phyloP scores from a whole-genome alignment of 2,329 filamentous ascomycete genomes.

The Ambrosiella xylebori region DNA sequence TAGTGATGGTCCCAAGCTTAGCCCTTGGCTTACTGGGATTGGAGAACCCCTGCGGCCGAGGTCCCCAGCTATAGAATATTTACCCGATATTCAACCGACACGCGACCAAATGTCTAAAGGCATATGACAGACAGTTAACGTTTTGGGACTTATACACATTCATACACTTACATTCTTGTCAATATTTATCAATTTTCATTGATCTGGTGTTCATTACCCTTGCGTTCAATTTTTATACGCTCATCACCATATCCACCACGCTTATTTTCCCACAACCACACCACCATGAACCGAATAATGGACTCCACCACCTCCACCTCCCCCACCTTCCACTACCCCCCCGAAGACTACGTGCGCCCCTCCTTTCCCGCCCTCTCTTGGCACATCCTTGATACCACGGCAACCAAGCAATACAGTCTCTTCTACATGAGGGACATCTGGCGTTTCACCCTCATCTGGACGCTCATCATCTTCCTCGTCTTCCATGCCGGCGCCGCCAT shows the following conservation, averaged over 20 bases:
- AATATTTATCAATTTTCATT: background rate
- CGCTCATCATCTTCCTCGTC: conserved; percentile 56
- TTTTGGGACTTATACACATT: background rate
- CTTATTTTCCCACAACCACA: background rate
- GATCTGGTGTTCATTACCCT: background rate
- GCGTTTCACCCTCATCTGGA: conserved; percentile 80
- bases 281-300: conserved; percentile 16
- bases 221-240: background rate
- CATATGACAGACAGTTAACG: background rate
- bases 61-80: background rate
- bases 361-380: conserved; percentile 71
- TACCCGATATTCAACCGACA: conserved; percentile 2
- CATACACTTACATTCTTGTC: background rate
- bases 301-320: conserved; percentile 11
- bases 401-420: conserved; percentile 37
- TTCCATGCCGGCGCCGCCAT: conserved; percentile 57
- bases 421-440: conserved; percentile 65
- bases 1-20: too few relatives aligned
- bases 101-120: background rate
- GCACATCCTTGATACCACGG: conserved; percentile 32
- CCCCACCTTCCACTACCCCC: conserved; percentile 20
- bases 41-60: background rate
- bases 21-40: background rate
- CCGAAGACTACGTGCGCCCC: conserved; percentile 44
- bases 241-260: background rate